A percentile compares a stretch with the other conserved stretches of the same genome.
Conservation (phyloP, 768 basidiomycete genomes). For the Boletus subcaerulescens region DNA sequence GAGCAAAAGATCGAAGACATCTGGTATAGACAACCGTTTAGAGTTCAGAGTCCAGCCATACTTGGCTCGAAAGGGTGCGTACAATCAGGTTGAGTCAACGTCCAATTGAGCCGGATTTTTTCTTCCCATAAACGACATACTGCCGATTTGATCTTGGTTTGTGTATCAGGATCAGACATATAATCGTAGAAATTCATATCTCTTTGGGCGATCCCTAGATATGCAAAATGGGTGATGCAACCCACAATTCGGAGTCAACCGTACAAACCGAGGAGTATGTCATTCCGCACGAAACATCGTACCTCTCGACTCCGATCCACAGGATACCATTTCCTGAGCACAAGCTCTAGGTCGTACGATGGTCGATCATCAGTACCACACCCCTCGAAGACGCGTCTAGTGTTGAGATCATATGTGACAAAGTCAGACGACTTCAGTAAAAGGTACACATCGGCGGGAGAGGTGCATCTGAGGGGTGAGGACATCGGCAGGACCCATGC, state of each 20-base stretch:
- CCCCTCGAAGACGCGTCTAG: slow-evolving; percentile 62
- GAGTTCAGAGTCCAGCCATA: background rate
- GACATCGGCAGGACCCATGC: slow-evolving; percentile 86
- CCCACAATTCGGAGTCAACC: background rate
- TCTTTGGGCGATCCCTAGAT: slow-evolving; percentile 77
- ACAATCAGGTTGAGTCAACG: slow-evolving; percentile 60
- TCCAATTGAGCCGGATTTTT: slow-evolving; percentile 61
- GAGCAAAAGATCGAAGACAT: slow-evolving; percentile 83
- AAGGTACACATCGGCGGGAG: slow-evolving; percentile 87
- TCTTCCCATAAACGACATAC: slow-evolving; percentile 66
- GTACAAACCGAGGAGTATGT: slow-evolving; percentile 63
- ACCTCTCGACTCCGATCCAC: slow-evolving; percentile 83
- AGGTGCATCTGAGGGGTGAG: slow-evolving; percentile 81
- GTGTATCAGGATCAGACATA: slow-evolving; percentile 61
- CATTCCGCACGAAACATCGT: slow-evolving; percentile 83
- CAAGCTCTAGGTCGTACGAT: slow-evolving; percentile 71
- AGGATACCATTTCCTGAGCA: slow-evolving; percentile 87
- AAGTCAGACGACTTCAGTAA: slow-evolving; percentile 93
- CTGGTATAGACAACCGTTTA: slow-evolving; percentile 29
- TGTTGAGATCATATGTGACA: slow-evolving; percentile 70
- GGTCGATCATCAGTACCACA: slow-evolving; percentile 36
- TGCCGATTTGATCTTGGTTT: slow-evolving; percentile 47
- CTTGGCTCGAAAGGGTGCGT: slow-evolving; percentile 24
- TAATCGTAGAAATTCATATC: slow-evolving; percentile 90
- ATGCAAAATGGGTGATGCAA: background rate